Conservation (phyloP, 1,284 basidiomycete genomes). For the Ceratobasidium sp. region DNA sequence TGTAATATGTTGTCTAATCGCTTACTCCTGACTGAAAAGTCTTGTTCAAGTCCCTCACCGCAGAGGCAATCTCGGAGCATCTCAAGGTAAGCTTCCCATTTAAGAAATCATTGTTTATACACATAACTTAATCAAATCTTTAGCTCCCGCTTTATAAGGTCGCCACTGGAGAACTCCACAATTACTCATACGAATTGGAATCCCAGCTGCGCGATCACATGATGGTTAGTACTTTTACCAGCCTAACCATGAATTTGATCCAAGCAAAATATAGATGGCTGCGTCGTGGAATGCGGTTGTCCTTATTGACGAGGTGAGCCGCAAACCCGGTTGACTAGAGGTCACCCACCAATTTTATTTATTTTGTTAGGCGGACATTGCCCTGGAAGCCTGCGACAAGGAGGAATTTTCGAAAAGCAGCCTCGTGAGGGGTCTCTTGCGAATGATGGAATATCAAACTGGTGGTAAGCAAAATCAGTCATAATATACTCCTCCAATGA, state of each 20-base stretch:
- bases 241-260: not conserved
- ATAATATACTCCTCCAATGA: not conserved
- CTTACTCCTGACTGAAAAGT: not conserved
- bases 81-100: conserved; percentile 5
- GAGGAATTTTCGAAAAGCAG: not conserved
- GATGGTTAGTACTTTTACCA: not conserved
- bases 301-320: conserved; percentile 21
- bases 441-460: conserved; percentile 15
- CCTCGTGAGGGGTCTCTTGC: conserved; percentile 15
- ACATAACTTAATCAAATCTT: not conserved
- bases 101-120: not conserved
- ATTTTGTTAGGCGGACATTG: conserved; percentile 9
- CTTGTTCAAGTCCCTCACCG: conserved; percentile 4
- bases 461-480: not conserved
- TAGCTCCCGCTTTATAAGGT: conserved; percentile 22
- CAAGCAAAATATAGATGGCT: not conserved
- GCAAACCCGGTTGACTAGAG: too few relatives aligned
- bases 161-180: not conserved
- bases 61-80: conserved; percentile 26
- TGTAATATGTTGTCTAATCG: not conserved
- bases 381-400: not conserved
- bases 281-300: conserved; percentile 25
- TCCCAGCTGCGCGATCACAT: conserved; percentile 2
- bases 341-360: too few relatives aligned
- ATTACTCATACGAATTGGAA: not conserved